These are phyloP conservation scores for Berberis thunbergii DNA, from an alignment of 164 flowering plant species.

Conservation along the genomic window DNA sequence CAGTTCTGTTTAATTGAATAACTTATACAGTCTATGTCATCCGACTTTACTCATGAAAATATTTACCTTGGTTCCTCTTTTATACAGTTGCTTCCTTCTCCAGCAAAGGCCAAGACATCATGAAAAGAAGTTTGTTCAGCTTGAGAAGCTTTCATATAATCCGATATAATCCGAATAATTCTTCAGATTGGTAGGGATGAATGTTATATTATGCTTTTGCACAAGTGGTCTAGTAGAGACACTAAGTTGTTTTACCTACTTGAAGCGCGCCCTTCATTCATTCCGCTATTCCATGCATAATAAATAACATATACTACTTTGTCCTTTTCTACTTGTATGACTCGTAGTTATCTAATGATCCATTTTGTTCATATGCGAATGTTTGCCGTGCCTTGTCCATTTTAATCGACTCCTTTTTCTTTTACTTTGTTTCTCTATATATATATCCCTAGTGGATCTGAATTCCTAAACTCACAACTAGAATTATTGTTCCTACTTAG, in stretches of 20 bases:
- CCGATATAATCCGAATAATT: constrained; percentile 3
- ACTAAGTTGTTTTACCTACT: not conserved
- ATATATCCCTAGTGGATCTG: too few species aligned
- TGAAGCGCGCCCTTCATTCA: not conserved
- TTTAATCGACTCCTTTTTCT: too few species aligned
- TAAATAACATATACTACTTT: too few species aligned
- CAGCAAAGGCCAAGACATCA: constrained; percentile 47
- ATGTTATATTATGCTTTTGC: not conserved
- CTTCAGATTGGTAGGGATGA: constrained; percentile 7
- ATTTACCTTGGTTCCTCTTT: not conserved
- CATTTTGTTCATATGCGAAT: too few species aligned
- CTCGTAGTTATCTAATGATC: too few species aligned
- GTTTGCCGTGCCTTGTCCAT: too few species aligned
- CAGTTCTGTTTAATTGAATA: not conserved
- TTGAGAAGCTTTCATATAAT: constrained; percentile 8
- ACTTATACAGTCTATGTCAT: not conserved
- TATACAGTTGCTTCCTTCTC: constrained; percentile 72
- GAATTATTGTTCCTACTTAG: too few species aligned
- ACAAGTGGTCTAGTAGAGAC: not conserved
- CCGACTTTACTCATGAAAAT: not conserved
- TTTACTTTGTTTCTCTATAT: too few species aligned
- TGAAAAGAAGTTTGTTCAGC: constrained; percentile 16
- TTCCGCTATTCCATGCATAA: too few species aligned
- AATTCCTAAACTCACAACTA: too few species aligned
- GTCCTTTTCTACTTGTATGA: too few species aligned